These are phyloP conservation scores for Dioscorea alata DNA, from an alignment of 106 monocot genomes.

Conservation along the genomic window DNA sequence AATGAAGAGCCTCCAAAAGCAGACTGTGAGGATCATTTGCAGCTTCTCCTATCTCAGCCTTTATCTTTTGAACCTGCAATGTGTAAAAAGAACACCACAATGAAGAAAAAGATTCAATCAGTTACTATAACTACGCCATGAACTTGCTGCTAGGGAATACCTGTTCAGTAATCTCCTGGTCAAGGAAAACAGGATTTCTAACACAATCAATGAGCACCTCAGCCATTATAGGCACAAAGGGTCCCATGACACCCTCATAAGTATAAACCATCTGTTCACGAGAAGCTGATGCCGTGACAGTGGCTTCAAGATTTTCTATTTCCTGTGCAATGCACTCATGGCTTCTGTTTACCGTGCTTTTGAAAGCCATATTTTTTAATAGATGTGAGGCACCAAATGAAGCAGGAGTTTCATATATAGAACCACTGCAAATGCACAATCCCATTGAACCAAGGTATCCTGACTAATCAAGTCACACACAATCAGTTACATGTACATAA, in stretches of 20 bases:
- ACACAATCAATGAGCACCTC: constrained; percentile 80
- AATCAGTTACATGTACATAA: not conserved
- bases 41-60: constrained; percentile 48
- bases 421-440: constrained; percentile 66
- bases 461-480: constrained; percentile 12
- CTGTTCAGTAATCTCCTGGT: constrained; percentile 87
- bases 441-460: constrained; percentile 66
- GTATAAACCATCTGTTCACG: constrained; percentile 82
- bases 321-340: constrained; percentile 66
- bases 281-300: constrained; percentile 61
- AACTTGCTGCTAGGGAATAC: constrained; percentile 15
- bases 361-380: constrained; percentile 72
- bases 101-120: not conserved
- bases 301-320: constrained; percentile 72
- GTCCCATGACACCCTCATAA: constrained; percentile 52
- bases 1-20: constrained; percentile 72
- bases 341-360: constrained; percentile 68
- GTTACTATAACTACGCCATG: not conserved
- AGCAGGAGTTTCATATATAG: constrained; percentile 53
- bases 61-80: constrained; percentile 52
- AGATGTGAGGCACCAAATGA: constrained; percentile 58
- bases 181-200: constrained; percentile 67
- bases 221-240: constrained; percentile 73
- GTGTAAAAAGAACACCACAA: not conserved
- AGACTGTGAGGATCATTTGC: constrained; percentile 62